Percentiles rank a stretch among this genome's conserved stretches.
These are phyloP conservation scores for Suillus discolor DNA, from an alignment of 768 basidiomycete species.

Conservation along the genomic window DNA sequence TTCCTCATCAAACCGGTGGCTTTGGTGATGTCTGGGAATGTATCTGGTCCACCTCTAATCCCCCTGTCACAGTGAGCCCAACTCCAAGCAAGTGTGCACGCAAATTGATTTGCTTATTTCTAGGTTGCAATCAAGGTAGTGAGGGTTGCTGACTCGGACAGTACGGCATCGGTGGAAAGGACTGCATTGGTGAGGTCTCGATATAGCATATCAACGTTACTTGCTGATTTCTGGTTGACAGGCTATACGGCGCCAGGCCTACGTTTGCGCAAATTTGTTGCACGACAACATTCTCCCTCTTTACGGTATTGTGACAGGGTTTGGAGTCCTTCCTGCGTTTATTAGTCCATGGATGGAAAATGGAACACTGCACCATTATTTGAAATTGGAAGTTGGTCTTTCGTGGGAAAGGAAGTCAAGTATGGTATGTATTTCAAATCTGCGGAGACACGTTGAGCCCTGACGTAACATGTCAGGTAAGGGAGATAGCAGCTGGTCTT, in stretches of 20 bases:
- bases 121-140: conserved; percentile 1
- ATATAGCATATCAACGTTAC: too few species aligned
- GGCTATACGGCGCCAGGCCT: conserved; percentile 30
- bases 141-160: not conserved
- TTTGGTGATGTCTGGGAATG: conserved; percentile 6
- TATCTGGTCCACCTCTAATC: not conserved
- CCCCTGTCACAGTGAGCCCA: not conserved
- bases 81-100: not conserved
- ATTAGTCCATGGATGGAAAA: conserved; percentile 30
- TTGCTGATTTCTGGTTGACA: conserved; percentile 7
- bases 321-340: conserved; percentile 15
- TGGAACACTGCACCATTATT: conserved; percentile 32
- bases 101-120: not conserved
- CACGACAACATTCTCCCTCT: conserved; percentile 34
- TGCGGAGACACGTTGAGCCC: not conserved
- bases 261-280: conserved; percentile 32
- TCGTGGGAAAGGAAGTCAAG: not conserved
- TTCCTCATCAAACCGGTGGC: not conserved
- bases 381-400: conserved; percentile 16
- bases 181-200: not conserved
- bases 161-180: not conserved
- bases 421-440: not conserved
- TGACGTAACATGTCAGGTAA: not conserved
- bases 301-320: conserved; percentile 24
- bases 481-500: not conserved